Base-by-base conservation (phyloP, 2,329 filamentous ascomycete genomes). In the Cytospora piceicola region DNA sequence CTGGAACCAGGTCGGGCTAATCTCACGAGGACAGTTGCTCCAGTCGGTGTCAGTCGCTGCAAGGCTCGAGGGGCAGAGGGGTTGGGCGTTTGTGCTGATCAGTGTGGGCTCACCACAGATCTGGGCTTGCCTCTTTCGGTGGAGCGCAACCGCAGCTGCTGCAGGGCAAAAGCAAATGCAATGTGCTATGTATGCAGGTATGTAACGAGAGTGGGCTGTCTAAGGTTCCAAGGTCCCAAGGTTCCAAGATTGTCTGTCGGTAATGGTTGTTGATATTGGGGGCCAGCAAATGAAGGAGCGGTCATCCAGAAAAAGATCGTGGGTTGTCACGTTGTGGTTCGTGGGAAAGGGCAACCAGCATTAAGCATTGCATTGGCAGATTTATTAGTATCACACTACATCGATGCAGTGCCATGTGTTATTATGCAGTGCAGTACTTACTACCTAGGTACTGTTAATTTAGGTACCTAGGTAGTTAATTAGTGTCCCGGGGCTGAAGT, bases 311-410 rank as follows among this genome's bases (percentile, higher is more conserved):
- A 15, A 59, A 61, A 67, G 66, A 65, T 66, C 63, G 66, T 67
- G 66, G 63, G 63, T 34, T 67, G 66, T 65, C 63, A 67, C 49
- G 56, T 49, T 58, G 58, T 65, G 63, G 51, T 63, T 62, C 56
- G 64, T 42, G 32, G 36, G 42, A 49, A 58, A 36, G 58, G 55
- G 61, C n/a, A 30, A 14, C 51, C 15, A 42, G 39, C 32, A 39
- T 15, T 39, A 15, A 17, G 36, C 12, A 39, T 39, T 39, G 12
- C 36, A 39, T 34, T 2, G 12, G 11, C 32, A 8, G 32, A n/a
- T n/a, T n/a, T 42, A 42, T 42, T 17, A 15, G 27, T 29, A 29
- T 5, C 36, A 17, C 4, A 12, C 4, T 17, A 39, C 12, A 39
- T 39, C 11, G 4, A 46, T 46, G 20, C 6, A n/a, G 39, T 46